phyloP scores from a whole-genome alignment of 805 yeast genomes.

The Schwanniomyces polymorphus region DNA sequence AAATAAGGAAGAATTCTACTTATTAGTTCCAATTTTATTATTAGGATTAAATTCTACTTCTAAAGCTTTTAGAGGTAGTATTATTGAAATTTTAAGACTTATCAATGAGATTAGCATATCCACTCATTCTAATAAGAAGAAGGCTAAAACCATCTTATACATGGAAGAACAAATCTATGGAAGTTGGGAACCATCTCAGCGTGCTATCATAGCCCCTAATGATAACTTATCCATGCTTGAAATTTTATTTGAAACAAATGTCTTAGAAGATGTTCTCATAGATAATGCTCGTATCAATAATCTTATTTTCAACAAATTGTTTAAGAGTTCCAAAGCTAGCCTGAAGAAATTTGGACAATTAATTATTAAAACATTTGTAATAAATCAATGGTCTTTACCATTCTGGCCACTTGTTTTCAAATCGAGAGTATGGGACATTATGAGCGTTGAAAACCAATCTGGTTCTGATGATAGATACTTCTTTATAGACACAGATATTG shows the following conservation, averaged over 20 bases:
- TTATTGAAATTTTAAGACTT: conserved; percentile 17
- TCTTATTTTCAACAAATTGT: conserved; percentile 26
- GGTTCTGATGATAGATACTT: conserved; percentile 32
- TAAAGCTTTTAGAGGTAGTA: conserved; percentile 46
- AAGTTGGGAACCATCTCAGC: conserved; percentile 34
- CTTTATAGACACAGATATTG: conserved; percentile 30
- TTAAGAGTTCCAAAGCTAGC: conserved; percentile 44
- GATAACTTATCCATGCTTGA: conserved; percentile 53
- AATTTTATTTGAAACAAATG: conserved; percentile 16
- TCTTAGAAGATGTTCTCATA: conserved; percentile 25
- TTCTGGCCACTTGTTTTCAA: conserved; percentile 48
- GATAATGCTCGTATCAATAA: conserved; percentile 25
- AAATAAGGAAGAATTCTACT: conserved; percentile 36
- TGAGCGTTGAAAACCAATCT: conserved; percentile 17
- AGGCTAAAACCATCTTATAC: conserved; percentile 36
- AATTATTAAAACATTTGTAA: conserved; percentile 58
- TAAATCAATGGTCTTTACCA: conserved; percentile 59
- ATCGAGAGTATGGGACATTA: conserved; percentile 36
- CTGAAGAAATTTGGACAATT: conserved; percentile 58
- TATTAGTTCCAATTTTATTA: conserved; percentile 58
- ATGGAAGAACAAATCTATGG: conserved; percentile 63
- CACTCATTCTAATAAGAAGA: conserved; percentile 32
- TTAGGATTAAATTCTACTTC: conserved; percentile 54
- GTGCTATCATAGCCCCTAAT: conserved; percentile 62
- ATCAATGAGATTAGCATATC: conserved; percentile 34